A percentile compares a stretch with the other conserved stretches of the same genome.
phyloP scores from a whole-genome alignment of 768 basidiomycete species.

The Hypholoma fasciculare region DNA sequence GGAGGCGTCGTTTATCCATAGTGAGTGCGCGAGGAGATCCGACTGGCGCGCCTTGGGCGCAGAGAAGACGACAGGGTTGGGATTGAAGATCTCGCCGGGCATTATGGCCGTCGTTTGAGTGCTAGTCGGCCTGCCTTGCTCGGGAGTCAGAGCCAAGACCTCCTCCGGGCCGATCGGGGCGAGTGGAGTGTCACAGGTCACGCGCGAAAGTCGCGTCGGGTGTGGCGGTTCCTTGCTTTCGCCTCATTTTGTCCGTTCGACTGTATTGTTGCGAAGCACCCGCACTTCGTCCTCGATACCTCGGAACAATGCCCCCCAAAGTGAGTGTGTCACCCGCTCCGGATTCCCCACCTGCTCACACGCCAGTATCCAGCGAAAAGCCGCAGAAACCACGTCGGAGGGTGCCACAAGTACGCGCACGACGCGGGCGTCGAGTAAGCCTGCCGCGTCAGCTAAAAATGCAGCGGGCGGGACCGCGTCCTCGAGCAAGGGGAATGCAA shows the following conservation, averaged over 20 bases:
- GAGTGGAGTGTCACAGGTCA: constrained; percentile 21
- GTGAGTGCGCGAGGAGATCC: constrained; percentile 43
- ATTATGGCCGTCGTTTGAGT: constrained; percentile 29
- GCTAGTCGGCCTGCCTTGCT: neutral
- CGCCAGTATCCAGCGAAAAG: constrained; percentile 55
- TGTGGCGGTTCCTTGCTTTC: constrained; percentile 11
- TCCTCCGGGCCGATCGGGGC: neutral
- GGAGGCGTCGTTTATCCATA: constrained; percentile 60
- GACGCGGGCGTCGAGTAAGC: constrained; percentile 24
- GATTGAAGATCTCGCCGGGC: constrained; percentile 74
- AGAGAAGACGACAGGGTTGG: constrained; percentile 84
- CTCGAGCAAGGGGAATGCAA: neutral
- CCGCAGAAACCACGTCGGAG: constrained; percentile 35
- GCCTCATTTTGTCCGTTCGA: constrained; percentile 9
- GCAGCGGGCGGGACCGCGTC: constrained; percentile 5
- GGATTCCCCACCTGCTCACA: neutral
- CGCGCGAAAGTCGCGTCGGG: constrained; percentile 25
- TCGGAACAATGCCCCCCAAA: constrained; percentile 36
- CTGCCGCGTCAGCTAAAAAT: constrained; percentile 14
- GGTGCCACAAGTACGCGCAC: constrained; percentile 31
- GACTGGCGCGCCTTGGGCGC: constrained; percentile 49
- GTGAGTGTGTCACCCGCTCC: constrained; percentile 16
- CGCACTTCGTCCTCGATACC: neutral
- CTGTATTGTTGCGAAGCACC: neutral
- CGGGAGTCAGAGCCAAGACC: constrained; percentile 9